Conservation (phyloP, 352 stramenopile genomes). For the Peronospora tabacina region DNA sequence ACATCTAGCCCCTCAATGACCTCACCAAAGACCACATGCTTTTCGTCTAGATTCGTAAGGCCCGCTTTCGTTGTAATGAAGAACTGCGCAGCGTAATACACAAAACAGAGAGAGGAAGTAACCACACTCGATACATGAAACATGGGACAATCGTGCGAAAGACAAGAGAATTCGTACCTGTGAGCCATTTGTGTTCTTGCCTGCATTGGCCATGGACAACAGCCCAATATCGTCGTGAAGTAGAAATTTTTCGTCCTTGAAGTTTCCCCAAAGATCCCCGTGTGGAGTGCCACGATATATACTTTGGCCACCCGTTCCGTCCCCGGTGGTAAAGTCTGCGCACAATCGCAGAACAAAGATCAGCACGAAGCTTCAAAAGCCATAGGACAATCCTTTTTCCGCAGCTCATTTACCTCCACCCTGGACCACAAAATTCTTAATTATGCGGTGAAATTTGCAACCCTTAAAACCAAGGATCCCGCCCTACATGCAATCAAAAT, state of each 20-base stretch:
- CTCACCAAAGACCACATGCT: constrained; percentile 96
- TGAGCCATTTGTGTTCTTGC: constrained; percentile 62
- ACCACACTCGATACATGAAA: neutral
- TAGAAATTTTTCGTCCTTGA: constrained; percentile 75
- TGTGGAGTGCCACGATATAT: constrained; percentile 66
- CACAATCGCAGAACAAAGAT: constrained; percentile 1
- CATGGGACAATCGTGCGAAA: neutral
- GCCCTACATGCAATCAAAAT: constrained; percentile 7
- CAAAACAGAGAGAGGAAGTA: neutral
- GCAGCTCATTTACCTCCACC: constrained; percentile 42
- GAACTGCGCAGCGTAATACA: constrained; percentile 34
- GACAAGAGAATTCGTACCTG: constrained; percentile 35
- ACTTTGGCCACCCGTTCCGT: constrained; percentile 69
- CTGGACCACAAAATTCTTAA: constrained; percentile 90
- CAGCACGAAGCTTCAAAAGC: neutral
- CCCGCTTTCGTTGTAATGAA: constrained; percentile 69
- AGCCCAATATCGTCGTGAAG: constrained; percentile 65
- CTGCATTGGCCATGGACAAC: constrained; percentile 79
- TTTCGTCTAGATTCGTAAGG: constrained; percentile 82
- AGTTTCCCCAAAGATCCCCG: constrained; percentile 74
- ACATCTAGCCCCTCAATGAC: constrained; percentile 77
- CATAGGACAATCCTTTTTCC: neutral
- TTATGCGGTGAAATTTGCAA: constrained; percentile 87
- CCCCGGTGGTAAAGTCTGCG: constrained; percentile 52
- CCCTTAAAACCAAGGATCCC: constrained; percentile 75